Evolutionary conservation across 2,329 filamentous ascomycete species (phyloP).

Genomic region (Byssochlamys sp.): DNA sequence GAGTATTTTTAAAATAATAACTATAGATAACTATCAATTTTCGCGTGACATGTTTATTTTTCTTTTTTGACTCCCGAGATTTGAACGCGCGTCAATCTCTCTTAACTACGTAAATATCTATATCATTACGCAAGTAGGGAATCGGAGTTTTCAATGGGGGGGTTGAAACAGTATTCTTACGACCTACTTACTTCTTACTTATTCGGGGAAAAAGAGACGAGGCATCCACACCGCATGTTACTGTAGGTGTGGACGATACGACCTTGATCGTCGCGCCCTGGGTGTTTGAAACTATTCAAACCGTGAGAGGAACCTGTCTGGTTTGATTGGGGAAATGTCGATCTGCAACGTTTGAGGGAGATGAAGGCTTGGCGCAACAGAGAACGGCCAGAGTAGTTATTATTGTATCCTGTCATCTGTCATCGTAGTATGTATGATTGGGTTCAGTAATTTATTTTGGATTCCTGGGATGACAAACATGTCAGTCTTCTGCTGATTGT

Average conservation of each 20-base stretch:
- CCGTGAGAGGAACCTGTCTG: not conserved
- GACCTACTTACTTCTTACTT: not conserved
- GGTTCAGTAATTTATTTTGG: too few species aligned
- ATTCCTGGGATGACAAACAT: too few species aligned
- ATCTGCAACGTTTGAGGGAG: not conserved
- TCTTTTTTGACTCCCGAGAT: not conserved
- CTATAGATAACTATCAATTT: too few species aligned
- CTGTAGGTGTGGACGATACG: not conserved
- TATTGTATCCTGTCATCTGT: too few species aligned
- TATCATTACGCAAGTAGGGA: not conserved
- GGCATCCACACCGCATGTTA: not conserved
- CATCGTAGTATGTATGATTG: not conserved
- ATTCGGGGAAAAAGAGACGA: not conserved
- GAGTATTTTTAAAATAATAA: too few species aligned
- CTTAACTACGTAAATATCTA: not conserved
- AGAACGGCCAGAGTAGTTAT: not conserved
- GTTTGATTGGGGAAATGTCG: not conserved
- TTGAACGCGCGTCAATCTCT: not conserved
- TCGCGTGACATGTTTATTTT: too few species aligned
- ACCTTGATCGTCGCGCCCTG: not conserved
- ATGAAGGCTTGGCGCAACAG: not conserved
- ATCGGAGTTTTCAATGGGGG: too few species aligned
- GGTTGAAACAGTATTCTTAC: not conserved
- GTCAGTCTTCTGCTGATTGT: too few species aligned
- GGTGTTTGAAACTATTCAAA: not conserved